These are phyloP conservation scores for Thermomyces lanuginosus DNA, from an alignment of 2,329 filamentous ascomycete genomes.

Conservation along the genomic window DNA sequence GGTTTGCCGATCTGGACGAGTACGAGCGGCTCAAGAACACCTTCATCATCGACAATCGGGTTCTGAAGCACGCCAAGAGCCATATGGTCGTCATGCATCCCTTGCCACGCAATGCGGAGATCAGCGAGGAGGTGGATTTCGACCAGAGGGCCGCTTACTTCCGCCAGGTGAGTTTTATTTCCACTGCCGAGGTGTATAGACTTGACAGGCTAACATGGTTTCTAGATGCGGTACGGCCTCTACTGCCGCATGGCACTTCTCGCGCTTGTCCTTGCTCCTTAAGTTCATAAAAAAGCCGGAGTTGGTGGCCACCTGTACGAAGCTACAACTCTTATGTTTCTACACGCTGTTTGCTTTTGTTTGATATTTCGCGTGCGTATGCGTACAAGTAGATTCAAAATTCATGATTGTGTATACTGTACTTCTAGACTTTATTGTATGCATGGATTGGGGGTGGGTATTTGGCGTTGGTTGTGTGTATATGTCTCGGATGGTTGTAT, in stretches of 20 bases:
- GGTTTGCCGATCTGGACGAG: constrained; percentile 63
- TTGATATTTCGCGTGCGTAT: not conserved
- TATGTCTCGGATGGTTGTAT: no score
- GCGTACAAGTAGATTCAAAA: no score
- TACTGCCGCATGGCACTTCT: constrained; percentile 97
- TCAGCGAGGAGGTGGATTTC: constrained; percentile 91
- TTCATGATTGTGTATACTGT: no score
- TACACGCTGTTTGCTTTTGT: not conserved
- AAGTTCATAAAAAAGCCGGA: no score
- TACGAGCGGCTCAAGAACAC: constrained; percentile 80
- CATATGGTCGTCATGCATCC: constrained; percentile 94
- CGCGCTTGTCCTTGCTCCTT: constrained; percentile 67
- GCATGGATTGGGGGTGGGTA: no score
- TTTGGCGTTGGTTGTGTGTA: no score
- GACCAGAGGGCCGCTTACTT: constrained; percentile 96
- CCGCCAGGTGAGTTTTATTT: constrained; percentile 63
- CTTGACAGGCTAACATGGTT: constrained; percentile 25
- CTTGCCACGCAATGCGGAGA: constrained; percentile 80
- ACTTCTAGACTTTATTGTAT: no score
- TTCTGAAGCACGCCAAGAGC: constrained; percentile 78
- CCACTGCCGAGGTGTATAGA: constrained; percentile 1
- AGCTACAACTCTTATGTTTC: no score
- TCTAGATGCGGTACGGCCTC: constrained; percentile 87
- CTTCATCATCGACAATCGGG: constrained; percentile 78
- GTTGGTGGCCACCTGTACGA: no score